phyloP scores from a whole-genome alignment of 176 grass and related monocot genomes.

The Areca catechu region DNA sequence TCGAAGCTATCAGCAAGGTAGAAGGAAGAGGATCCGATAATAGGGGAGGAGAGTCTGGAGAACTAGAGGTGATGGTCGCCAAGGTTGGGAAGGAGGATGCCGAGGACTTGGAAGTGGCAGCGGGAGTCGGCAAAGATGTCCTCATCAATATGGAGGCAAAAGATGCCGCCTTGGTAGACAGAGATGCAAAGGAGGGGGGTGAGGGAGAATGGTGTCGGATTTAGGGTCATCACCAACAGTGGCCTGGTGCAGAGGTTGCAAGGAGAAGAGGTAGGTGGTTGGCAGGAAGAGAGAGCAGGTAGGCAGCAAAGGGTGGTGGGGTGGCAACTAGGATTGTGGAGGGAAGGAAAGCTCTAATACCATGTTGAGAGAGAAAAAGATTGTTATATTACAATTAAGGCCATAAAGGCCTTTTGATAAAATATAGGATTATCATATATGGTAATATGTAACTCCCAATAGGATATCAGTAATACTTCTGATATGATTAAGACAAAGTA shows the following conservation, averaged over 20 bases:
- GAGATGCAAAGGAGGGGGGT: constrained; percentile 61
- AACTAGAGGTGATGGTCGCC: constrained; percentile 45
- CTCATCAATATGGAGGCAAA: constrained; percentile 86
- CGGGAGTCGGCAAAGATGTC: constrained; percentile 31
- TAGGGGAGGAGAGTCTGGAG: constrained; percentile 24
- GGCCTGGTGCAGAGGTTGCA: background rate
- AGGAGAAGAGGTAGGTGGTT: constrained; percentile 40
- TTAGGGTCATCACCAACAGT: background rate
- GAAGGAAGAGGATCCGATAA: constrained; percentile 36
- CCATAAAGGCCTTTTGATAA: too few species aligned
- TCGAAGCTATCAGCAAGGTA: constrained; percentile 55
- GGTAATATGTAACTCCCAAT: too few species aligned
- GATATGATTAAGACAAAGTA: too few species aligned
- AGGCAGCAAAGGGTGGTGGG: too few species aligned
- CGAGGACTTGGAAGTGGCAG: constrained; percentile 65
- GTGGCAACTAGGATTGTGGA: too few species aligned
- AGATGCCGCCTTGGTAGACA: constrained; percentile 36
- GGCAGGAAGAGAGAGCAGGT: too few species aligned
- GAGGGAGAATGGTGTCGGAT: background rate
- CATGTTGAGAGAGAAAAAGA: too few species aligned
- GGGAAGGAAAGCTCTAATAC: too few species aligned
- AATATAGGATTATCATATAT: too few species aligned
- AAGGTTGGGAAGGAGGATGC: constrained; percentile 61
- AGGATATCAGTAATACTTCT: too few species aligned
- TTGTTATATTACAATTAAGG: too few species aligned